These are phyloP conservation scores for Cutaneotrichosporon cavernicola DNA, from an alignment of 1,284 basidiomycete species.

Conservation along the genomic window DNA sequence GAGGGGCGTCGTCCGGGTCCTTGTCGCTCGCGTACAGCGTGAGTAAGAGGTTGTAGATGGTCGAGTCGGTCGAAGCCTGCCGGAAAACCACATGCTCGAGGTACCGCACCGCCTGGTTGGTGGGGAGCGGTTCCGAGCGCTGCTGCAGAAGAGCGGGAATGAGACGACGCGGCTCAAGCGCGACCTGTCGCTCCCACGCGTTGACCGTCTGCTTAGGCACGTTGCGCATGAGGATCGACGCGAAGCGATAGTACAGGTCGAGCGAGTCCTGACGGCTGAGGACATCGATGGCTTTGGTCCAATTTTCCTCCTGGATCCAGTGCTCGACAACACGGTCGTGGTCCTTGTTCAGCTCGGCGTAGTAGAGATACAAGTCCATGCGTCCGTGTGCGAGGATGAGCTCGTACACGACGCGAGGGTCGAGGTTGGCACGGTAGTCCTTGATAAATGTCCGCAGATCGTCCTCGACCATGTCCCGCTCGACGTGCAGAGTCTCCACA, in stretches of 20 bases:
- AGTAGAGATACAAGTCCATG: conserved; percentile 88
- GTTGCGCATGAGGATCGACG: conserved; percentile 80
- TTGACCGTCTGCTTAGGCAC: conserved; percentile 86
- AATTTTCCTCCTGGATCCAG: conserved; percentile 87
- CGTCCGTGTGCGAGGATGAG: conserved; percentile 90
- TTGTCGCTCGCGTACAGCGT: conserved; percentile 71
- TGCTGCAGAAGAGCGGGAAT: conserved; percentile 85
- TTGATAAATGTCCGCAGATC: conserved; percentile 88
- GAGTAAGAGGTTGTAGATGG: conserved; percentile 90
- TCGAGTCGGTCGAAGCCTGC: conserved; percentile 71
- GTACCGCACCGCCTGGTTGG: conserved; percentile 83
- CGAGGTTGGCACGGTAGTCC: conserved; percentile 85
- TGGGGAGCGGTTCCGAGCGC: conserved; percentile 54
- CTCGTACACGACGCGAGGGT: conserved; percentile 82
- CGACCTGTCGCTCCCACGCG: conserved; percentile 79
- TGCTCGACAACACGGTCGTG: conserved; percentile 83
- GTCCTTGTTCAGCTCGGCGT: conserved; percentile 79
- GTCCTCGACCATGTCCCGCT: conserved; percentile 82
- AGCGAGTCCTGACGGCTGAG: conserved; percentile 79
- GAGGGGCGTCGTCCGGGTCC: conserved; percentile 67
- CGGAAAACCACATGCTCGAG: conserved; percentile 76
- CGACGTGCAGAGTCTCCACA: conserved; percentile 78
- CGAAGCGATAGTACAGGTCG: conserved; percentile 93
- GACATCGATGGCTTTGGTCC: conserved; percentile 83
- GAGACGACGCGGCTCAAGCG: conserved; percentile 77